Percentiles rank a stretch among this genome's conserved stretches.
Conservation (phyloP, 371 early-diverging fungal species). For the Zopfochytrium polystomum region DNA sequence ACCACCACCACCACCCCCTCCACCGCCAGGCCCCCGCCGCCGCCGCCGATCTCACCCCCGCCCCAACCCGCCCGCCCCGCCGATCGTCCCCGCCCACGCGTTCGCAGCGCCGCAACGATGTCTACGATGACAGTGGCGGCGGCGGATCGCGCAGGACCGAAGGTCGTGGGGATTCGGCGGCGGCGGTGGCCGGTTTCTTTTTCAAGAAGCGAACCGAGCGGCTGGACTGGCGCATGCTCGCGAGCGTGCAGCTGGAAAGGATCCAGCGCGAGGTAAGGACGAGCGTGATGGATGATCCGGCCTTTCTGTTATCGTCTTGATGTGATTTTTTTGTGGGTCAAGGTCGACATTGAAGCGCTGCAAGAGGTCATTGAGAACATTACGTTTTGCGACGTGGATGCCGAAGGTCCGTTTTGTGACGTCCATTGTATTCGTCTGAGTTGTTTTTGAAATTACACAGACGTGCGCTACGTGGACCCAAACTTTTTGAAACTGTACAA, state of each 20-base stretch:
- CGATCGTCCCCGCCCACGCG: too few species aligned
- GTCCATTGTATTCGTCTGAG: neutral
- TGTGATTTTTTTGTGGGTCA: neutral
- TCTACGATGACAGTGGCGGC: too few species aligned
- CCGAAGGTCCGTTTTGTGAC: slow-evolving; percentile 39
- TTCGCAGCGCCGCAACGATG: too few species aligned
- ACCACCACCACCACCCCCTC: too few species aligned
- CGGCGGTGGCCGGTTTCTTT: slow-evolving; percentile 41
- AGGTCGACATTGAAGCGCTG: slow-evolving; percentile 47
- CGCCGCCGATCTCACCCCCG: too few species aligned
- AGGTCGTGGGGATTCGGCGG: too few species aligned
- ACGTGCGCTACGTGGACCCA: slow-evolving; percentile 46
- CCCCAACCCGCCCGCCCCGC: too few species aligned
- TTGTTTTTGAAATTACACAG: slow-evolving; percentile 21
- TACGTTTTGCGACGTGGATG: slow-evolving; percentile 51
- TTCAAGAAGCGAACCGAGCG: slow-evolving; percentile 45
- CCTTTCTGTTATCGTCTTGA: neutral
- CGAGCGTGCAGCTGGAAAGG: slow-evolving; percentile 36
- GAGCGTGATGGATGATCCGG: neutral
- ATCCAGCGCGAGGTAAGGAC: slow-evolving; percentile 41
- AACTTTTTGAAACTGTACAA: slow-evolving; percentile 53
- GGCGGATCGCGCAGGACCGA: too few species aligned
- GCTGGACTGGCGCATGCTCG: slow-evolving; percentile 52
- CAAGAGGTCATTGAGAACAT: slow-evolving; percentile 55
- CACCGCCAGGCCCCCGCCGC: too few species aligned